A percentile compares a stretch with the other conserved stretches of the same genome.
phyloP scores from a whole-genome alignment of 441 rosid species.

The Erysimum cheiri region DNA sequence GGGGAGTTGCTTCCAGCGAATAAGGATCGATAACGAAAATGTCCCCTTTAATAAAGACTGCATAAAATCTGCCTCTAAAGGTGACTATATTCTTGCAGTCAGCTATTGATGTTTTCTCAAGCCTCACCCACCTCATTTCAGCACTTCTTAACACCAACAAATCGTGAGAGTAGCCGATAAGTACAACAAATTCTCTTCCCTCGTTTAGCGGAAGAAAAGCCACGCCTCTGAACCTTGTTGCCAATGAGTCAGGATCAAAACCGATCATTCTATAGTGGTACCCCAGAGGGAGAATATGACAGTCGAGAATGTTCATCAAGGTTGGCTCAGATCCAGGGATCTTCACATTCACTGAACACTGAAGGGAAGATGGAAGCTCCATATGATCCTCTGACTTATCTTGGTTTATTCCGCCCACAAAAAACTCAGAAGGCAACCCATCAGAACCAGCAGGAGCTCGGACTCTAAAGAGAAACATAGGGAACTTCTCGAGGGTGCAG shows the following conservation, averaged over 20 bases:
- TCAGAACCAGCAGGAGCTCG: neutral
- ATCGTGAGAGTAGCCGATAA: neutral
- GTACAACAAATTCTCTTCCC: neutral
- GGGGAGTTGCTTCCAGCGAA: neutral
- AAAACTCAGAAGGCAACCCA: neutral
- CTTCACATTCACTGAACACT: neutral
- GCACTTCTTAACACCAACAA: neutral
- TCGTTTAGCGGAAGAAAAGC: constrained; percentile 1
- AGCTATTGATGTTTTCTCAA: neutral
- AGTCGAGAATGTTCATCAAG: neutral
- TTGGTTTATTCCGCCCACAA: neutral
- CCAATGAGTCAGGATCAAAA: neutral
- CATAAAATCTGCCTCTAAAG: constrained; percentile 15
- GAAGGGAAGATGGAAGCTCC: neutral
- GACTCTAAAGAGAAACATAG: constrained; percentile 9
- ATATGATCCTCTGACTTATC: neutral
- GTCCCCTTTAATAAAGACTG: neutral
- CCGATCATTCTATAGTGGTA: neutral
- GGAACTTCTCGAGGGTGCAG: constrained; percentile 18
- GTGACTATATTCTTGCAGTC: neutral
- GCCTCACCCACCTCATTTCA: constrained; percentile 4
- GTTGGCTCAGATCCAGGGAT: neutral
- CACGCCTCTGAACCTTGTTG: neutral
- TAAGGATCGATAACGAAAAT: constrained; percentile 8
- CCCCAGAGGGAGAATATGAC: constrained; percentile 3